These are phyloP conservation scores for Umbelopsis sp. DNA, from an alignment of 371 early-diverging fungal genomes.

Conservation along the genomic window DNA sequence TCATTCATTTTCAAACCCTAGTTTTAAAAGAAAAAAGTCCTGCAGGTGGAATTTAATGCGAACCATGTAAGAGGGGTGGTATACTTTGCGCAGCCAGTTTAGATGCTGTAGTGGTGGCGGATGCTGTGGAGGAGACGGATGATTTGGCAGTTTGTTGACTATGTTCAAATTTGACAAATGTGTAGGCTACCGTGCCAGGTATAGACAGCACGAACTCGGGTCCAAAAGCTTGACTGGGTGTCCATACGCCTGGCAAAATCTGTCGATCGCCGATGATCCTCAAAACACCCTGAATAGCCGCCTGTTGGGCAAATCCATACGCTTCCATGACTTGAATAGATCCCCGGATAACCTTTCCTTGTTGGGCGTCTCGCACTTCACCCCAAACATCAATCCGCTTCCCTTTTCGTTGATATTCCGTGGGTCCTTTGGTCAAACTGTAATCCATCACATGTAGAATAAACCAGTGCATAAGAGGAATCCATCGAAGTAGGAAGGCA, in stretches of 20 bases:
- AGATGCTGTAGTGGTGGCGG: background rate
- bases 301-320: constrained; percentile 8
- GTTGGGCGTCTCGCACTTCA: background rate
- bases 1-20: no score
- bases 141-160: background rate
- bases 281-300: background rate
- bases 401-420: background rate
- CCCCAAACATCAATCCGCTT: constrained; percentile 17
- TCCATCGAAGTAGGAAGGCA: constrained; percentile 5
- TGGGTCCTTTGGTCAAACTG: background rate
- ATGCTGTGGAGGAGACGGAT: background rate
- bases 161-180: constrained; percentile 9
- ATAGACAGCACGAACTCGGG: constrained; percentile 12
- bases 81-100: constrained; percentile 13
- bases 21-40: no score
- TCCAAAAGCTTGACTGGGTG: constrained; percentile 14
- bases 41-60: background rate
- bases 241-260: constrained; percentile 1
- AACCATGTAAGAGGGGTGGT: constrained; percentile 5
- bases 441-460: constrained; percentile 8
- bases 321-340: constrained; percentile 14
- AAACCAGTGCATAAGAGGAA: constrained; percentile 16
- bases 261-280: background rate
- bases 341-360: background rate
- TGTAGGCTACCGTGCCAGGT: background rate